Evolutionary conservation across 768 basidiomycete genomes (phyloP), one percentile per base, ranked within the genome.

Genomic region (Rhodotorula graminis): DNA sequence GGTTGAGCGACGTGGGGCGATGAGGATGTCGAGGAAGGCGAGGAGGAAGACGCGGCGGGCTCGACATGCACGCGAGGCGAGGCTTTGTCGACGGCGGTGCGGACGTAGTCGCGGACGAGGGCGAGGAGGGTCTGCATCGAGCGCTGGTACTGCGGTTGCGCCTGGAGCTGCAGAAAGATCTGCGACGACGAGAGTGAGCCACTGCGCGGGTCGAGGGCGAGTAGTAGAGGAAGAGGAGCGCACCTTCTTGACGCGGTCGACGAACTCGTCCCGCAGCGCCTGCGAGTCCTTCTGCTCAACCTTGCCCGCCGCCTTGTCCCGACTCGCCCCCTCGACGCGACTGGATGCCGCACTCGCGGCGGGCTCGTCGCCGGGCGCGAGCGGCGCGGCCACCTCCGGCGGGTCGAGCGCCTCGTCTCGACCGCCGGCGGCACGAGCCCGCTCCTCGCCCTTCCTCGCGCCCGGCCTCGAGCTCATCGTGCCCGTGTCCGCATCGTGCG

Each of bases 1-100:
- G n/a, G 37, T 3, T 33, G 40, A 6, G 19, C 40, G 37, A 37
- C 37, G 37, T 4, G 37, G 9, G 37, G 9, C 4, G 37, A 12
- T 46, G 44, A 12, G 6, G 44, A 46, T 6, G 52, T 21, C n/a
- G 37, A 16, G 11, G 8, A 90, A 59, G 90, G 81, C 59, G 89
- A 89, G 52, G 90, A 16, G 33, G 89, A 89, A 50, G 90, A 16
- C 29, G 60, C 49, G 29, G 67, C 31, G 18, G 50, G 19, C 25
- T 63, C 33, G 33, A 74, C 14, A 0, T 58, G 31, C 1, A 61
- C 46, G 3, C 19, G 12, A 6, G 59, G 70, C n/a, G 44, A 46
- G 18, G 55, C 52, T 1, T 27, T 0, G 18, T 19, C 19, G 50
- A 70, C 11, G 11, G 68, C 40, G 0, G 44, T 21, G 57, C 19